Evolutionary conservation across 306 rosid genomes (phyloP), one percentile per base, ranked within the genome.

Genomic region (Lagenaria siceraria): DNA sequence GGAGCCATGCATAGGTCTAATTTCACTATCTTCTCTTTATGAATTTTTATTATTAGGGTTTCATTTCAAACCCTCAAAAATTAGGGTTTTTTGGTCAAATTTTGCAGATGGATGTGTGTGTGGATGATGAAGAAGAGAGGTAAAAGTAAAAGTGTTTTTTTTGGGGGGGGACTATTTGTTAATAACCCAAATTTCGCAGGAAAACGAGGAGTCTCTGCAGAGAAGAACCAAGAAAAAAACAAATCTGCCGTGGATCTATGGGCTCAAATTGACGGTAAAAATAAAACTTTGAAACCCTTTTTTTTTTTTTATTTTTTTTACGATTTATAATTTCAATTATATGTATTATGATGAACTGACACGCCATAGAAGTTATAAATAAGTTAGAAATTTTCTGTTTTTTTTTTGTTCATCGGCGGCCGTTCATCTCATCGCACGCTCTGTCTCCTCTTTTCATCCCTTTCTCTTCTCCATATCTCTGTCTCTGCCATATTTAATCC

Each of bases 1-100:
- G 98, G 98, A 94, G 98, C 98, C 98, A 94, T 96, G 98, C 98
- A 94, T 84, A 76, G 4, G 4, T 18, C 46, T 35, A 64, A 64
- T 71, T 49, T 48, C 35, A 48, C 58, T 9, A 18, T 58, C 64
- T 25, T 24, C 65, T 0, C 55, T 18, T 18, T 15, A 18, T 46
- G 17, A 46, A 55, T 14, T 51, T 18, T 60, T 60, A 4, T 9
- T 6, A 31, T 68, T 68, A 68, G 74, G 74, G 54, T 68, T 66
- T 42, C 54, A 11, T 66, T 19, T 19, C 74, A 38, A 38, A 40
- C 51, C 52, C 48, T 4, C 48, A 5, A 66, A 21, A 22, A 12
- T 68, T 40, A 21, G n/a, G 74, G 54, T 22, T 68, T 22, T 68
- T 42, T 68, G 1, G 74, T 22, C 33, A 22, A 40, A 42, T 11